Percentiles rank a stretch among this genome's conserved stretches.
These are phyloP conservation scores for Quercus robur DNA, from an alignment of 306 rosid species.

Conservation along the genomic window DNA sequence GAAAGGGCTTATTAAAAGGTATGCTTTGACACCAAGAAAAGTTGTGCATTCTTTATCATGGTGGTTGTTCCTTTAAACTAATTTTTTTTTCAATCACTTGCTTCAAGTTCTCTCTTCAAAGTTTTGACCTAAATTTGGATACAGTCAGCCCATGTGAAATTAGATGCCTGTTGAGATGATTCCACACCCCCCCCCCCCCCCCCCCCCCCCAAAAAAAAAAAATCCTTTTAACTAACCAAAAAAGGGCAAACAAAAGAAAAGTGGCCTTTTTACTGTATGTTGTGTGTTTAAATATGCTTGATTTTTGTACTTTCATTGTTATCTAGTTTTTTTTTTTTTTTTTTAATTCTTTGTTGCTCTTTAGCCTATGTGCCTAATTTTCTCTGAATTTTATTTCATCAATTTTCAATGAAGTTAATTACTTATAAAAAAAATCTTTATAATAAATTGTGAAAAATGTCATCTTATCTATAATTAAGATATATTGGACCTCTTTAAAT, in stretches of 20 bases:
- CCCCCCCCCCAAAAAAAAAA: too few relatives aligned
- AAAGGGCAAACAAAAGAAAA: background rate
- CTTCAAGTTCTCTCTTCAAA: background rate
- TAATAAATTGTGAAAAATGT: too few relatives aligned
- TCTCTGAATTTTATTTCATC: too few relatives aligned
- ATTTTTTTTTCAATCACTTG: background rate
- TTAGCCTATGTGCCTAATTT: too few relatives aligned
- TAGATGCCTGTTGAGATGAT: background rate
- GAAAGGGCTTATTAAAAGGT: conserved; percentile 80
- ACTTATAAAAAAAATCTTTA: too few relatives aligned
- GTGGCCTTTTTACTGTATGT: background rate
- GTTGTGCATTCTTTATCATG: background rate
- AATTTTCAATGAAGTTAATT: too few relatives aligned
- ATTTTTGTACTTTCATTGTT: background rate
- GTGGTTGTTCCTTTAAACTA: conserved; percentile 8
- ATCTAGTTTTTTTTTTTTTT: background rate
- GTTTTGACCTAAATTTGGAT: background rate
- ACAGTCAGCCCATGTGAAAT: background rate
- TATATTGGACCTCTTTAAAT: too few relatives aligned
- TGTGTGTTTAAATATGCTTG: background rate
- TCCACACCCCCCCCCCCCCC: too few relatives aligned
- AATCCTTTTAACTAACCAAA: too few relatives aligned
- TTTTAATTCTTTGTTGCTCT: too few relatives aligned
- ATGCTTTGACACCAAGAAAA: conserved; percentile 19
- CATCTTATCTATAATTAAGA: too few relatives aligned